Base-by-base conservation (phyloP, 2,329 filamentous ascomycete species). In the Aureobasidium leucospermi region DNA sequence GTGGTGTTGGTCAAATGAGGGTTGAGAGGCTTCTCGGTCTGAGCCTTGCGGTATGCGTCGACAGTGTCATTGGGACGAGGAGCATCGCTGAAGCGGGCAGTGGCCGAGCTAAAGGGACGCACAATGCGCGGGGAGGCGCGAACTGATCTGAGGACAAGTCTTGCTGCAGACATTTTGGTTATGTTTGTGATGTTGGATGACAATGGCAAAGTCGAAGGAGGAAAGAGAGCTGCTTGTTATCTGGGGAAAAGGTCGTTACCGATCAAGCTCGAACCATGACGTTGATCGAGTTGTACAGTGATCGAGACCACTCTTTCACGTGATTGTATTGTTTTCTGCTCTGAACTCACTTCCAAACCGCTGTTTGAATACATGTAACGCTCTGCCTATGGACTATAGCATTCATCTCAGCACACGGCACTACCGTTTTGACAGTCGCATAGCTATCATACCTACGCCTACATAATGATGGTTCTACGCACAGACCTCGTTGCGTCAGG, bases 1-100 rank as follows among this genome's bases (percentile, higher is more conserved):
- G 76, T 85, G 1, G 82, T 85, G 70, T 85, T 85, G 34, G 84
- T 84, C 69, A 87, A 74, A 66, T 84, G 80, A 19, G 82, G 84
- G 65, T 86, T 86, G 32, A 82, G 69, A 1, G 79, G 74, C 73
- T 81, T 85, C 62, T 80, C 76, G 32, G 72, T 79, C 71, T 86
- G 82, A 62, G 75, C 75, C 65, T 81, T 78, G 64, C 82, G 78
- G 68, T 84, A 79, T 51, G 77, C 76, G 57, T 78, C 74, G 23
- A 78, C 76, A 10, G 77, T 84, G 64, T 82, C 78, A 61, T 82
- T 78, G 62, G 71, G 73, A 61, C 78, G 75, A 60, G 79, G 76
- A 63, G 69, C 53, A 59, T 71, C 70, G 42, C 65, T 63, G 64
- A 76, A 73, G 65, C 72, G 71, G 55, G 71, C 61, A 5, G 69